Conservation (phyloP, 805 yeast species). For the Saturnispora kantuleensis region DNA sequence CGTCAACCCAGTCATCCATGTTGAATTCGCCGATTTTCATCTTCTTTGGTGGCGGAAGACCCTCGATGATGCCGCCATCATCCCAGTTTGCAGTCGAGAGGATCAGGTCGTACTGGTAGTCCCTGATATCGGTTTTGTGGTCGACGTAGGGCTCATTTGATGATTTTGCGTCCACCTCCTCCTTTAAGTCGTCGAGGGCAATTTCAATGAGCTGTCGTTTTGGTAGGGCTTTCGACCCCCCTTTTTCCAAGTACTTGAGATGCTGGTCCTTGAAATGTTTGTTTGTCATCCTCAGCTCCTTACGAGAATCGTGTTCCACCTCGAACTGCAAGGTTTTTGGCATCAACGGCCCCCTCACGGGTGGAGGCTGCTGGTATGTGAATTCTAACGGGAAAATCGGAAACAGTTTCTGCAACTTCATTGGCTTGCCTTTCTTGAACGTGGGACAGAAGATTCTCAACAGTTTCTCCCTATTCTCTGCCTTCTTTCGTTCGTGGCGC, state of each 20-base stretch:
- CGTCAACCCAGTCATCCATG: constrained; percentile 35
- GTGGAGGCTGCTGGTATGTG: constrained; percentile 42
- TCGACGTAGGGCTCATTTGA: constrained; percentile 11
- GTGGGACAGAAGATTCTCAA: constrained; percentile 51
- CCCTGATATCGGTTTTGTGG: constrained; percentile 11
- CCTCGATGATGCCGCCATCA: constrained; percentile 51
- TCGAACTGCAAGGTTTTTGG: constrained; percentile 57
- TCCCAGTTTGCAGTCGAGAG: constrained; percentile 76
- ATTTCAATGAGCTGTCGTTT: constrained; percentile 21
- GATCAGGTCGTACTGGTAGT: constrained; percentile 44
- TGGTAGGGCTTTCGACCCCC: constrained; percentile 8
- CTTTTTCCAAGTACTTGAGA: constrained; percentile 1
- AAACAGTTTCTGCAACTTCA: constrained; percentile 58
- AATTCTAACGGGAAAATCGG: constrained; percentile 48
- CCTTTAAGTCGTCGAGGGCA: constrained; percentile 21
- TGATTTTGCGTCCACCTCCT: constrained; percentile 13
- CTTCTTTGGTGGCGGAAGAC: constrained; percentile 21
- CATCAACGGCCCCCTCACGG: constrained; percentile 34
- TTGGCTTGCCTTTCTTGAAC: constrained; percentile 43
- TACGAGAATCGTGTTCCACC: constrained; percentile 50
- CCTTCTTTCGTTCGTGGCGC: constrained; percentile 13
- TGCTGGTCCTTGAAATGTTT: constrained; percentile 15
- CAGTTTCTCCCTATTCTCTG: constrained; percentile 25
- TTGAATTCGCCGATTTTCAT: constrained; percentile 26
- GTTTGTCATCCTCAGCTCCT: constrained; percentile 33